phyloP scores from a whole-genome alignment of 345 rosid species.

The Lepidium sativum region DNA sequence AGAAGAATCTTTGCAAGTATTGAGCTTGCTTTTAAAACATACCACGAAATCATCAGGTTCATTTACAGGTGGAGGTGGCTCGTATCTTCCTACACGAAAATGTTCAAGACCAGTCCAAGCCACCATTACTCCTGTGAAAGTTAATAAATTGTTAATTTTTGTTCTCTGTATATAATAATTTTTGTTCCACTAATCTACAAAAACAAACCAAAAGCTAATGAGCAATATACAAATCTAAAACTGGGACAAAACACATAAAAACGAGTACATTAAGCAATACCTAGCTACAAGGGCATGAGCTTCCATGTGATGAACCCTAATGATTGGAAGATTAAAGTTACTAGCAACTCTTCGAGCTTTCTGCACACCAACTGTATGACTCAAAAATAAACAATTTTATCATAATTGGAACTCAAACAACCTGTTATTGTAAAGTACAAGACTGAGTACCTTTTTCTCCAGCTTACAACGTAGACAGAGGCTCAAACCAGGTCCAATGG shows the following conservation, averaged over 20 bases:
- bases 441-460: not conserved
- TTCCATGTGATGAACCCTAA: constrained; percentile 95
- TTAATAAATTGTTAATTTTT: not conserved
- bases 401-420: not conserved
- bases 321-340: constrained; percentile 53
- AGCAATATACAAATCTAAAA: not conserved
- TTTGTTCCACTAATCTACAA: constrained; percentile 53
- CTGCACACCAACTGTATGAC: constrained; percentile 69
- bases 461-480: constrained; percentile 88
- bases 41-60: constrained; percentile 77
- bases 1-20: not conserved
- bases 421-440: not conserved
- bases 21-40: constrained; percentile 4
- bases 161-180: not conserved
- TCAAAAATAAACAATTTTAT: not conserved
- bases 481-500: constrained; percentile 96
- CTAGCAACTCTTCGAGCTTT: constrained; percentile 80
- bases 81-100: constrained; percentile 75
- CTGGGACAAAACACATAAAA: not conserved
- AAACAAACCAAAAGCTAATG: not conserved
- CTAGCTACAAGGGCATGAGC: constrained; percentile 93
- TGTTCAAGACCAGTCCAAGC: constrained; percentile 99
- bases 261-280: constrained; percentile 24
- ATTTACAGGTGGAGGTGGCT: constrained; percentile 76
- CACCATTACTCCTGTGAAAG: constrained; percentile 73